Evolutionary conservation across 116 monocot species (phyloP), one percentile per base, ranked within the genome.

Genomic region (Iris pallida): DNA sequence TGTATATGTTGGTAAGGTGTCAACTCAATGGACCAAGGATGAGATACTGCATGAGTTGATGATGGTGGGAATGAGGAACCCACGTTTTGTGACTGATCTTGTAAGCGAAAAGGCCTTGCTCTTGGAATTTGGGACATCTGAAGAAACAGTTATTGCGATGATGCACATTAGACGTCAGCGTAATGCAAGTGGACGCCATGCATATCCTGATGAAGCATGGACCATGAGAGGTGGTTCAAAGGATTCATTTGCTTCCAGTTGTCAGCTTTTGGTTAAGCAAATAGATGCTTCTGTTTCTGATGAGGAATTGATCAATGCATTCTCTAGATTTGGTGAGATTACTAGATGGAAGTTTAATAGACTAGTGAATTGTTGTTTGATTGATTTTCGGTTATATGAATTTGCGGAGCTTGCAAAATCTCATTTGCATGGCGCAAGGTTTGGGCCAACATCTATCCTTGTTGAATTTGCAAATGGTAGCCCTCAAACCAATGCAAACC

Each of bases 1-100:
- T 78, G 76, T 98, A 71, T 98, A 90, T 64, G 67, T 93, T 55
- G 98, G 80, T 6, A 93, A 88, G 46, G 84, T 93, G 40, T 16
- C 57, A 68, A 82, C 68, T 47, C 76, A 76, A 65, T 58, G 69
- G 66, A 78, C 68, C 40, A 92, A 90, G 80, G 90, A 98, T 59
- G 82, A 93, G 62, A 78, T 98, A 56, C 68, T 98, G 16, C 66
- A 76, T 73, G 78, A 78, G 65, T 74, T 98, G 73, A 64, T 70
- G 57, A 59, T 47, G 43, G 66, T 20, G 9, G 83, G 87, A 47
- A 45, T 80, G 66, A 85, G 81, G 47, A 75, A 61, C 57, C 88
- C 86, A 20, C 78, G 47, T 41, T 42, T 68, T 47, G 58, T 98
- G 63, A 80, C 78, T 61, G 85, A 90, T 75, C 82, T 98, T 72